phyloP scores from a whole-genome alignment of 805 yeast genomes.

The Wickerhamia fluorescens region DNA sequence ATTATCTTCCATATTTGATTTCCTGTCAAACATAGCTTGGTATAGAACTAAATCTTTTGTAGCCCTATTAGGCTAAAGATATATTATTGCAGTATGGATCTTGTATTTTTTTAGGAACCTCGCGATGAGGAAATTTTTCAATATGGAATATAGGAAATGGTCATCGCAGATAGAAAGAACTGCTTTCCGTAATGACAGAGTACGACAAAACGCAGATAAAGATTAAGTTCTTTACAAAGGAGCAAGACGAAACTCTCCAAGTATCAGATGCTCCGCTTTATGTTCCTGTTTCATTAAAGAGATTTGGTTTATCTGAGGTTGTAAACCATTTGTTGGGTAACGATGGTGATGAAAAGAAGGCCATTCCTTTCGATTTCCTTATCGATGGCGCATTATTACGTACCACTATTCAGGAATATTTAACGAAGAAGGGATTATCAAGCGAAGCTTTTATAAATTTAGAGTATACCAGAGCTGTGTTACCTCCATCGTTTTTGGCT shows the following conservation, averaged over 20 bases:
- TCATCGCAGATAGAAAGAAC: no score
- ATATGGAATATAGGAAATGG: no score
- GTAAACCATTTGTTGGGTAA: conserved; percentile 76
- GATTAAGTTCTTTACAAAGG: conserved; percentile 80
- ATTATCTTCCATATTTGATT: no score
- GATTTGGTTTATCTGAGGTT: conserved; percentile 91
- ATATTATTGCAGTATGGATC: no score
- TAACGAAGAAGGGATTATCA: conserved; percentile 70
- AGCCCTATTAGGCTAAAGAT: no score
- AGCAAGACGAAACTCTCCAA: conserved; percentile 63
- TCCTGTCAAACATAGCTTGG: no score
- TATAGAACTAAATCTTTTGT: no score
- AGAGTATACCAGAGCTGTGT: conserved; percentile 86
- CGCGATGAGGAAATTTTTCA: no score
- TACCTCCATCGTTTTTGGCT: conserved; percentile 90
- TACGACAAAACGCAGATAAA: conserved; percentile 60
- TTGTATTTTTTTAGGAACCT: no score
- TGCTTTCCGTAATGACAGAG: no score
- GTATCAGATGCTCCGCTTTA: conserved; percentile 73
- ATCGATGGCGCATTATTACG: conserved; percentile 79
- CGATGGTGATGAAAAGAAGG: conserved; percentile 37
- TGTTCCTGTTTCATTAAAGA: conserved; percentile 79
- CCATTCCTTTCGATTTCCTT: conserved; percentile 89
- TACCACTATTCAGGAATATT: conserved; percentile 71
- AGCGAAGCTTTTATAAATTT: conserved; percentile 71